Base-by-base conservation (phyloP, 345 rosid genomes). In the Mercurialis annua region DNA sequence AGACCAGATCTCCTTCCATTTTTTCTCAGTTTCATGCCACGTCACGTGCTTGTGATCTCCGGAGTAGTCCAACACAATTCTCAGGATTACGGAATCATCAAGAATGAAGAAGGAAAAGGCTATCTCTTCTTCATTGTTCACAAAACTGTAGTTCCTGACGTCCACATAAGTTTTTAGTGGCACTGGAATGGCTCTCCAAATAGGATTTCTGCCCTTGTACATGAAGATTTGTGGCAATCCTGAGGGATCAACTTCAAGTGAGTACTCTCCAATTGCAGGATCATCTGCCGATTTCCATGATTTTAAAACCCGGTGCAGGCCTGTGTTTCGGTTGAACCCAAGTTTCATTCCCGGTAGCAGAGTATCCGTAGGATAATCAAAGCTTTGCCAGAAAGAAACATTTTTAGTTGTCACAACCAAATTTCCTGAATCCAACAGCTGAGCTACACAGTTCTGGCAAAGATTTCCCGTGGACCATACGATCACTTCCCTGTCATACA, bases 341-440 rank as follows among this genome's bases (percentile, higher is more conserved):
- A 53, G 0, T 30, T 66, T 69, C 80, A 75, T 66, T 3, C 68
- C 69, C 2, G 66, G 68, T 0, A 79, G 56, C 24, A 65, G 0
- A 3, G 71, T 74, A 49, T 77, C 62, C 0, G 79, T 65, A 0
- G 81, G 81, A 29, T 64, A 31, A 68, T 77, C 77, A 61, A 77
- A 80, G 60, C 79, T 80, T 59, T 80, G 79, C 77, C 79, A 77
- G 12, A 72, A 0, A n/a, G n/a, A n/a, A 46, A 67, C 11, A 1
- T 14, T 40, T n/a, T 52, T 48, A 10, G 38, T 63, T 7, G 23
- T 30, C 43, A 69, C n/a, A 38, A 61, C 49, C 12, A 60, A 27
- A 53, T 69, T 69, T 5, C 73, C 66, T 10, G 61, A 50, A 50
- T 61, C 66, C 51, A 50, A 15, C 6, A 69, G 4, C 53, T 60